Conservation (phyloP, 805 yeast genomes). For the Nakazawaea pomicola region DNA sequence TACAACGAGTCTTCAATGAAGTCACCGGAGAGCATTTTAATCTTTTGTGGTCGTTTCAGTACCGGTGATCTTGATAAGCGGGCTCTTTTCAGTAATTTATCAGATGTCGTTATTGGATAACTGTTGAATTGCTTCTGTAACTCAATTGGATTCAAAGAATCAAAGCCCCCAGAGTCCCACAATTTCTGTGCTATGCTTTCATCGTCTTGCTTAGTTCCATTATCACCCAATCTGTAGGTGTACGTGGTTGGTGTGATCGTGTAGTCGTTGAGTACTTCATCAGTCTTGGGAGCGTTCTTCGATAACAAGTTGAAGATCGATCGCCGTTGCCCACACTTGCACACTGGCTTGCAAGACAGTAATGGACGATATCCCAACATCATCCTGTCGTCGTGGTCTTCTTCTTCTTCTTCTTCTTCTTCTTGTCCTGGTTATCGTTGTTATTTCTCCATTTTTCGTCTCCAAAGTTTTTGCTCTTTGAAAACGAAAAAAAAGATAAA, state of each 20-base stretch:
- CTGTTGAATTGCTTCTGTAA: slow-evolving; percentile 33
- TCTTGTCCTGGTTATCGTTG: too few species aligned
- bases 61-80: slow-evolving; percentile 18
- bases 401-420: too few species aligned
- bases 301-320: neutral
- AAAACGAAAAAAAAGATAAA: neutral
- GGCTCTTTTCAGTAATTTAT: slow-evolving; percentile 26
- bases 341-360: too few species aligned
- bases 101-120: slow-evolving; percentile 37
- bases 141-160: slow-evolving; percentile 26
- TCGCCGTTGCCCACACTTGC: neutral
- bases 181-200: slow-evolving; percentile 11
- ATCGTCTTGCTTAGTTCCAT: neutral
- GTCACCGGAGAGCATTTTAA: slow-evolving; percentile 71
- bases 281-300: neutral
- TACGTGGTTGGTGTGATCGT: slow-evolving; percentile 19
- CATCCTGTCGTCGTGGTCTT: too few species aligned
- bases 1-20: slow-evolving; percentile 83
- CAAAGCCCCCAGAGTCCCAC: slow-evolving; percentile 31
- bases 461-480: neutral
- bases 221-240: slow-evolving; percentile 14
- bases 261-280: slow-evolving; percentile 14
- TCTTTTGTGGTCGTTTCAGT: slow-evolving; percentile 48
- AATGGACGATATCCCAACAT: too few species aligned
- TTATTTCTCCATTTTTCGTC: too few species aligned